Percentiles rank a stretch among this genome's conserved stretches.
These are phyloP conservation scores for Bromus sterilis DNA, from an alignment of 176 grass and related monocot species.

Conservation along the genomic window DNA sequence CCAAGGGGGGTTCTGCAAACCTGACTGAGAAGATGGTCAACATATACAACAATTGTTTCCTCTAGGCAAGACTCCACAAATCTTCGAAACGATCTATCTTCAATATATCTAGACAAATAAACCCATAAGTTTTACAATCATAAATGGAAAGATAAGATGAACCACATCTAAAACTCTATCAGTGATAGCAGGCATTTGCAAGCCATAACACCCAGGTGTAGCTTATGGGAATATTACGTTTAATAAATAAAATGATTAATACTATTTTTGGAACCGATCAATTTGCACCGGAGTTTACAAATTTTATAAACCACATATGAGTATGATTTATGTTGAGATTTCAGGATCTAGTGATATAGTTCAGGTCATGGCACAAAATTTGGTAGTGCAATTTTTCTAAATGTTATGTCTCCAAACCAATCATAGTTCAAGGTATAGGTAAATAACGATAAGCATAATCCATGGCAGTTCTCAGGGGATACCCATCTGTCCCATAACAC, in stretches of 20 bases:
- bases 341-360: not conserved
- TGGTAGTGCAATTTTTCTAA: not conserved
- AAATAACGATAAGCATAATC: slow-evolving; percentile 12
- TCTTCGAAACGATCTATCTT: slow-evolving; percentile 95
- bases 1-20: slow-evolving; percentile 37
- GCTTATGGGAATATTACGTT: not conserved
- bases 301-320: not conserved
- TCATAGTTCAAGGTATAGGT: not conserved
- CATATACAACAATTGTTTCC: slow-evolving; percentile 88
- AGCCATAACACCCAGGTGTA: not conserved
- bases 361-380: not conserved
- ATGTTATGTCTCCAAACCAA: not conserved
- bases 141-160: not conserved
- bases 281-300: not conserved
- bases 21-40: slow-evolving; percentile 93
- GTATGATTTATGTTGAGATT: slow-evolving; percentile 16
- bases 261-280: slow-evolving; percentile 1
- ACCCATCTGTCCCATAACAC: not conserved
- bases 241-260: not conserved
- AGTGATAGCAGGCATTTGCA: slow-evolving; percentile 8
- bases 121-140: slow-evolving; percentile 1
- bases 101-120: slow-evolving; percentile 66
- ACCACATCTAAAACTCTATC: slow-evolving; percentile 5
- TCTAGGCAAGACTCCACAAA: slow-evolving; percentile 96
- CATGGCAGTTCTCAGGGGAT: not conserved